Evolutionary conservation across 768 basidiomycete species (phyloP).

Genomic region (Rhodosporidiobolus odoratus): DNA sequence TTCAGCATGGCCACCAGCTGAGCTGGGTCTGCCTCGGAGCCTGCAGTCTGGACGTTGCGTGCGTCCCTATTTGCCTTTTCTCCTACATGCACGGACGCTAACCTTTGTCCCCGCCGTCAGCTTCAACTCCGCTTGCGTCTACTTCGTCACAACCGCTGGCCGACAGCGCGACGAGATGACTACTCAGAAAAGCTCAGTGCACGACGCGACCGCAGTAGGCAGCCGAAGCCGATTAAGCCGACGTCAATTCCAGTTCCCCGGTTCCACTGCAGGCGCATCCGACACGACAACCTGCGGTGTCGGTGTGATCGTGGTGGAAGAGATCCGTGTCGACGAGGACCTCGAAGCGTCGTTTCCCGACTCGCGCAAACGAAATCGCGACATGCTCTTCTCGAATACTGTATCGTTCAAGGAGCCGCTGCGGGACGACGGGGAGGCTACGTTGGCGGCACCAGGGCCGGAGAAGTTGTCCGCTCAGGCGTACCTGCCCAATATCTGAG

Average conservation of each 20-base stretch:
- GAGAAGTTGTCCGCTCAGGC: neutral
- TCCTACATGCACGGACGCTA: too few species aligned
- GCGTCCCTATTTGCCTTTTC: too few species aligned
- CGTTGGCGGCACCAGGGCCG: neutral
- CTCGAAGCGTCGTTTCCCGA: too few species aligned
- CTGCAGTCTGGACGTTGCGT: slow-evolving; percentile 49
- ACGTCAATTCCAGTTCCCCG: neutral
- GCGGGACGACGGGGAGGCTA: neutral
- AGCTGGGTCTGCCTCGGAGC: slow-evolving; percentile 54
- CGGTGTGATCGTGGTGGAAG: neutral
- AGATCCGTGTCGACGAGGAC: neutral
- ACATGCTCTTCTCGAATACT: too few species aligned
- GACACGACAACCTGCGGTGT: neutral
- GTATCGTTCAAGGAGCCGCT: neutral
- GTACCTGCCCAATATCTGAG: too few species aligned
- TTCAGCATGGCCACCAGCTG: slow-evolving; percentile 52
- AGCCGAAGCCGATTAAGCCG: neutral
- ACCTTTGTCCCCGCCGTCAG: too few species aligned
- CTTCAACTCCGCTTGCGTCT: slow-evolving; percentile 10
- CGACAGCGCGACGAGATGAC: neutral
- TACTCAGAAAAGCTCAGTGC: neutral
- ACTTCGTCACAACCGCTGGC: slow-evolving; percentile 1
- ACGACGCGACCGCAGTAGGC: neutral
- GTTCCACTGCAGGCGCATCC: neutral
- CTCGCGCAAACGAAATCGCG: too few species aligned